Evolutionary conservation across 1,284 basidiomycete genomes (phyloP), one percentile per base, ranked within the genome.

Genomic region (Melampsora larici-populina): DNA sequence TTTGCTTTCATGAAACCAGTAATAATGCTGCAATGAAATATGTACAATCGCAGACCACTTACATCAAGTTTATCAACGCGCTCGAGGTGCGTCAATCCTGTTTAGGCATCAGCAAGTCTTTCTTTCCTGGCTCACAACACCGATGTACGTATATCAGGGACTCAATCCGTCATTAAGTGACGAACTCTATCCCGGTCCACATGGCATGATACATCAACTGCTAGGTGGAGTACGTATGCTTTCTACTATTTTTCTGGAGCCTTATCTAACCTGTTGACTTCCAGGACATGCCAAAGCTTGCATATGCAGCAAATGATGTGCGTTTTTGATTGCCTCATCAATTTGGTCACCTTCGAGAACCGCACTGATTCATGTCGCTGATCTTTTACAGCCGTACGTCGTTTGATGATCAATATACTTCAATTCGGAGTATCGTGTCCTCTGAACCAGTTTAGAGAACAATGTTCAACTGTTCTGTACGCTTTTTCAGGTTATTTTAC

Each of bases 241-340:
- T 29, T 55, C 17, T 26, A 49, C 33, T 26, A 0, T 24, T 2
- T 6, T 65, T 31, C 36, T 0, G 15, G 17, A 11, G 24, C 15
- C n/a, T 36, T 9, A 55, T 46, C 63, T 74, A 26, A 65, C n/a
- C 29, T 62, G 24, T 6, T 40, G 26, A 29, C 18, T 36, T 43
- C 18, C 26, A 74, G 71, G 71, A 74, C 63, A 65, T 74, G 60
- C 62, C 43, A 29, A 24, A 55, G 24, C 31, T 75, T 26, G 21
- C 73, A 26, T 75, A 67, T 36, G 63, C 73, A 15, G 73, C 65
- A 60, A 75, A 68, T 62, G 73, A 75, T 68, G 73, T 75, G 46
- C 58, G 73, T 68, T 15, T 17, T 26, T 18, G 11, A 62, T 15
- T 51, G 18, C 26, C 31, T 36, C 36, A 36, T 36, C 36, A 36